phyloP scores from a whole-genome alignment of 768 basidiomycete species.

The Chalciporus sphaerocephalus region DNA sequence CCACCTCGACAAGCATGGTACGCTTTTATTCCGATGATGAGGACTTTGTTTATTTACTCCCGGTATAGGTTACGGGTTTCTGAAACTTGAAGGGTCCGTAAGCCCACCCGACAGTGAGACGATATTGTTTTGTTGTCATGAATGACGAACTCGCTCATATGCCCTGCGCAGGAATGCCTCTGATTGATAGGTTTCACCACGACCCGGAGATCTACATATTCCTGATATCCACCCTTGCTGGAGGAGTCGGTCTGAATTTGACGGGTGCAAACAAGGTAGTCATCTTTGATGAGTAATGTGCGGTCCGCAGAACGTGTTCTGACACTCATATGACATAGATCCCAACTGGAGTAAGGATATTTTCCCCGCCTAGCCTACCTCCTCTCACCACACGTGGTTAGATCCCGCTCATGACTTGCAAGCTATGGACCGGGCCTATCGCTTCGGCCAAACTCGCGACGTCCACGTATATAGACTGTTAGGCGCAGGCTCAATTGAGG shows the following conservation, averaged over 20 bases:
- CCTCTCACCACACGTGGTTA: constrained; percentile 29
- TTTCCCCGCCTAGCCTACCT: neutral
- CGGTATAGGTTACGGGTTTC: constrained; percentile 49
- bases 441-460: constrained; percentile 83
- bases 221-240: constrained; percentile 86
- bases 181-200: constrained; percentile 80
- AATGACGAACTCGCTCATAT: constrained; percentile 2
- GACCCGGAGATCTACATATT: constrained; percentile 75
- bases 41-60: neutral
- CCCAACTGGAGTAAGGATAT: constrained; percentile 89
- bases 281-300: constrained; percentile 61
- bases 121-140: neutral
- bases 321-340: constrained; percentile 41
- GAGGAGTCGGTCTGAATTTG: constrained; percentile 86
- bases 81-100: constrained; percentile 78
- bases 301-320: neutral
- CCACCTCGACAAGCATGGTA: constrained; percentile 59
- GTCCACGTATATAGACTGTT: constrained; percentile 81
- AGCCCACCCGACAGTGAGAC: constrained; percentile 61
- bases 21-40: neutral
- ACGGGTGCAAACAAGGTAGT: constrained; percentile 94
- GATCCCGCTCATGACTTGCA: constrained; percentile 95
- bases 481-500: constrained; percentile 84
- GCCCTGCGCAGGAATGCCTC: constrained; percentile 60
- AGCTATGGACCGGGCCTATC: constrained; percentile 83